Conservation (phyloP, 768 basidiomycete species). For the Leccinum imitatum region DNA sequence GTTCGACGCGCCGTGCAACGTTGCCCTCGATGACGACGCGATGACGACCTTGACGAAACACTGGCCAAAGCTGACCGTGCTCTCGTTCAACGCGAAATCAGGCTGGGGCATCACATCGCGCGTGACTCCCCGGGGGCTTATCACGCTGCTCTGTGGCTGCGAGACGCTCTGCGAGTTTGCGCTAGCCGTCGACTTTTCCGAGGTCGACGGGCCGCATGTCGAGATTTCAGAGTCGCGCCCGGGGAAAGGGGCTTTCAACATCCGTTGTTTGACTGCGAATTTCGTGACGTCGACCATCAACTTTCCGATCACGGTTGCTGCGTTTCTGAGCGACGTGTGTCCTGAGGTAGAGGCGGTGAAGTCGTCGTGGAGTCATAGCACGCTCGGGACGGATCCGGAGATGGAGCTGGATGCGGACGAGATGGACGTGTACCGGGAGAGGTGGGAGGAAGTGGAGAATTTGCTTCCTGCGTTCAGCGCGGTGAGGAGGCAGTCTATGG, state of each 20-base stretch:
- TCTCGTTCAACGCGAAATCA: slow-evolving; percentile 17
- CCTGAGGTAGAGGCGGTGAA: slow-evolving; percentile 14
- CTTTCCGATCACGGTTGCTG: slow-evolving; percentile 19
- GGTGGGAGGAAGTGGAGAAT: slow-evolving; percentile 25
- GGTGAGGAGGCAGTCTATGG: slow-evolving; percentile 20
- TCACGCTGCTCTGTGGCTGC: slow-evolving; percentile 19
- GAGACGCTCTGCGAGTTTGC: slow-evolving; percentile 9
- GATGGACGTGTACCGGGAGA: slow-evolving; percentile 9
- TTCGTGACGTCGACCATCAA: slow-evolving; percentile 25
- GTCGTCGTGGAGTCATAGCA: slow-evolving; percentile 14
- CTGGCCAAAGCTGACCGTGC: slow-evolving; percentile 18
- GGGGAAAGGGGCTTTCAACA: slow-evolving; percentile 12
- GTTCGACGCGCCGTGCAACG: slow-evolving; percentile 21
- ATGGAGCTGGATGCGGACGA: slow-evolving; percentile 5
- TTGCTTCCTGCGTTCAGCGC: slow-evolving; percentile 24
- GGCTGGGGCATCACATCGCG: slow-evolving; percentile 22
- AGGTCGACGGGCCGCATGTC: slow-evolving; percentile 9
- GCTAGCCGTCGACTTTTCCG: slow-evolving; percentile 23
- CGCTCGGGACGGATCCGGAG: neutral
- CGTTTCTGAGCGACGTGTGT: slow-evolving; percentile 29
- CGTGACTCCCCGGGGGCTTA: slow-evolving; percentile 25
- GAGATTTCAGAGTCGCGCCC: slow-evolving; percentile 2
- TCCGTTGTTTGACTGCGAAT: slow-evolving; percentile 8
- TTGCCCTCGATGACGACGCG: slow-evolving; percentile 22
- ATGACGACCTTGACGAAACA: slow-evolving; percentile 18